A percentile compares a stretch with the other conserved stretches of the same genome.
phyloP scores from a whole-genome alignment of 768 basidiomycete genomes.

The Gloeostereum incarnatum region DNA sequence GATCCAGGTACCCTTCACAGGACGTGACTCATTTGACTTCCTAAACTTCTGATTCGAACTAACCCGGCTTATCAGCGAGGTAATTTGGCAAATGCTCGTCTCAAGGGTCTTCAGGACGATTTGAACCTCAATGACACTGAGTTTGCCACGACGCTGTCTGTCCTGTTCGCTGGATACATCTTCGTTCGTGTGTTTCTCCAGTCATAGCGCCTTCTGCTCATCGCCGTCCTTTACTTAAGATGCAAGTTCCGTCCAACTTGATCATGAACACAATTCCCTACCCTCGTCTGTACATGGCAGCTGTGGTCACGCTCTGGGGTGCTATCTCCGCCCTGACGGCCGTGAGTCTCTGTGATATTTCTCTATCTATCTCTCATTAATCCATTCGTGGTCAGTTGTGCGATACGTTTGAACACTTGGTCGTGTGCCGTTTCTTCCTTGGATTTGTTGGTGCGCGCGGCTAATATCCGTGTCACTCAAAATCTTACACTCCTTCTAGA shows the following conservation, averaged over 20 bases:
- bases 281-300: constrained; percentile 17
- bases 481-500: constrained; percentile 1
- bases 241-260: constrained; percentile 19
- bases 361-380: background rate
- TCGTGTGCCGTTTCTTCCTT: constrained; percentile 25
- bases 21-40: constrained; percentile 1
- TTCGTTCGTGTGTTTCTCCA: constrained; percentile 5
- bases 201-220: background rate
- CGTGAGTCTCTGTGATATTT: constrained; percentile 13
- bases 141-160: constrained; percentile 14
- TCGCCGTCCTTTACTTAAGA: constrained; percentile 2
- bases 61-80: constrained; percentile 10
- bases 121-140: constrained; percentile 14
- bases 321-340: constrained; percentile 25
- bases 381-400: constrained; percentile 6
- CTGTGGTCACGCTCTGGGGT: constrained; percentile 23
- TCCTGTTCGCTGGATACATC: constrained; percentile 17
- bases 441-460: constrained; percentile 22
- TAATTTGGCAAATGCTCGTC: constrained; percentile 11
- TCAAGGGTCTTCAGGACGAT: constrained; percentile 15
- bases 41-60: background rate
- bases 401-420: constrained; percentile 17
- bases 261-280: constrained; percentile 20
- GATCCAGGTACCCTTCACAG: background rate
- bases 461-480: background rate